phyloP scores from a whole-genome alignment of 2,329 filamentous ascomycete species.

The Triangularia setosa region DNA sequence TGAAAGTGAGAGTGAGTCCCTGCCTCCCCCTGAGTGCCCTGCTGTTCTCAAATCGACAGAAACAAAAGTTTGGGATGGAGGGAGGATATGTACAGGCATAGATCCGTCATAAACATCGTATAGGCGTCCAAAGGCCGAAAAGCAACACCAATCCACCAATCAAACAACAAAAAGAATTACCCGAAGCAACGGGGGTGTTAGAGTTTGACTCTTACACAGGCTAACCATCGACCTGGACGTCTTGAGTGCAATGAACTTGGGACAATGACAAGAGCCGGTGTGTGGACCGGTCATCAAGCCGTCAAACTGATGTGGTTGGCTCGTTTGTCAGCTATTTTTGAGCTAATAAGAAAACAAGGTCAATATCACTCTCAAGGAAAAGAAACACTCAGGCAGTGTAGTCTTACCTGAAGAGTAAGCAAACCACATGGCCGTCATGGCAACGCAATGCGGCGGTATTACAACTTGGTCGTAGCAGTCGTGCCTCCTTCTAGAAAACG shows the following conservation, averaged over 20 bases:
- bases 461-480: neutral
- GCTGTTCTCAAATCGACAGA: neutral
- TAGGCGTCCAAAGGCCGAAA: neutral
- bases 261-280: neutral
- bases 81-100: neutral
- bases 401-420: neutral
- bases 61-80: neutral
- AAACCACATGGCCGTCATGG: neutral
- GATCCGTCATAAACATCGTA: neutral
- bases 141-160: neutral
- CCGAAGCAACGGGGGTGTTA: neutral
- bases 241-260: neutral
- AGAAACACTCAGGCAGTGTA: neutral
- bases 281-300: neutral
- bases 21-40: neutral
- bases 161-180: neutral
- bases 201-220: neutral
- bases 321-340: neutral
- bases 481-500: neutral
- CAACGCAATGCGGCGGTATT: neutral
- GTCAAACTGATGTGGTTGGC: neutral
- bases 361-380: neutral
- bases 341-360: neutral
- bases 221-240: neutral
- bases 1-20: neutral